Evolutionary conservation across 2,329 filamentous ascomycete genomes (phyloP).

Genomic region (Phoma sp.): DNA sequence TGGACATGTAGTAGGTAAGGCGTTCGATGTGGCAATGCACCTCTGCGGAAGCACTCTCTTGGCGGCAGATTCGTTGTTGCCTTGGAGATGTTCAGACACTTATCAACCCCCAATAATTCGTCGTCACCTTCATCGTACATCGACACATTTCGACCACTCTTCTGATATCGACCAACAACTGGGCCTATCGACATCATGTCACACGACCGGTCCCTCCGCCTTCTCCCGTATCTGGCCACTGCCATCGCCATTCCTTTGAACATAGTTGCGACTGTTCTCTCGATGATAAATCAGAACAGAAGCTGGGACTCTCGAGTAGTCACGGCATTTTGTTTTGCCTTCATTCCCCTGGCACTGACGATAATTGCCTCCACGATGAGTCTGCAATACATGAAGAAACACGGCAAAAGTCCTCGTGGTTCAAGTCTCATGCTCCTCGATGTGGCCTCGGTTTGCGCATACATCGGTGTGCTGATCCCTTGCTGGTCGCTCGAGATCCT

Average conservation of each 20-base stretch:
- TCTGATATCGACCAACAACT: not conserved
- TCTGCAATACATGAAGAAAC: conserved; percentile 10
- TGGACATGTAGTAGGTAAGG: conserved; percentile 6
- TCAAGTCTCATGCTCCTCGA: conserved; percentile 3
- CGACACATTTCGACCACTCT: not conserved
- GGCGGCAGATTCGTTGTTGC: conserved; percentile 15
- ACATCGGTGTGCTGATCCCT: conserved; percentile 3
- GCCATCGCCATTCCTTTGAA: conserved; percentile 8
- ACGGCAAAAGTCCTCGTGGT: conserved; percentile 5
- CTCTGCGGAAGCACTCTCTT: conserved; percentile 3
- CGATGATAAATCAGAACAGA: not conserved
- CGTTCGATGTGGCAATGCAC: conserved; percentile 3
- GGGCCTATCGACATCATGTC: not conserved
- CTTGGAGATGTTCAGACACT: conserved; percentile 1
- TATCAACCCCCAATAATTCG: conserved; percentile 1
- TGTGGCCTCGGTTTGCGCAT: not conserved
- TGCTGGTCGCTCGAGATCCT: conserved; percentile 10
- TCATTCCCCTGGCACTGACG: conserved; percentile 13
- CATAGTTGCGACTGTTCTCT: conserved; percentile 6
- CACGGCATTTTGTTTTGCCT: conserved; percentile 10
- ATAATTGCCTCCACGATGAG: not conserved
- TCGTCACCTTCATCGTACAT: not conserved
- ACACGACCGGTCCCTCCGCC: conserved; percentile 8
- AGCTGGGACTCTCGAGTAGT: not conserved
- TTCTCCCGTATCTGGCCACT: conserved; percentile 9